These are phyloP conservation scores for Mycena metata DNA, from an alignment of 768 basidiomycete genomes.

Conservation along the genomic window DNA sequence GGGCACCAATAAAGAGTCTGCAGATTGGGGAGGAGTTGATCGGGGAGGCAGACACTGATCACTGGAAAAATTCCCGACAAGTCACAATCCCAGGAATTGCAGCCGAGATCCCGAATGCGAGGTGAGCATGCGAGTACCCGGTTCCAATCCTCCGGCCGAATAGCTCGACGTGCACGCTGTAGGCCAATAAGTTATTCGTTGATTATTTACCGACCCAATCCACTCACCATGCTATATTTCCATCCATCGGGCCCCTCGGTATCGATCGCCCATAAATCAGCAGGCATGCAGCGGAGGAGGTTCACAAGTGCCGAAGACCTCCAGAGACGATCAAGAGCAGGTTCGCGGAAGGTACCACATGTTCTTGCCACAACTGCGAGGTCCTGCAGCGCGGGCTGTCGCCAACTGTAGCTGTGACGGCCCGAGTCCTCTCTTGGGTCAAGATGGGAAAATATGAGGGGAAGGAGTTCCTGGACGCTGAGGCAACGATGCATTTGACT, in stretches of 20 bases:
- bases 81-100: background rate
- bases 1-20: slow-evolving; percentile 15
- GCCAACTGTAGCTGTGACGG: slow-evolving; percentile 13
- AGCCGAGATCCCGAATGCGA: slow-evolving; percentile 6
- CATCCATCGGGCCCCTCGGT: background rate
- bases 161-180: slow-evolving; percentile 13
- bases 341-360: background rate
- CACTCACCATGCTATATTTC: slow-evolving; percentile 25
- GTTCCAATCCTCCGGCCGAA: slow-evolving; percentile 15
- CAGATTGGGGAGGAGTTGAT: slow-evolving; percentile 20
- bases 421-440: slow-evolving; percentile 4
- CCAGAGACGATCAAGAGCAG: slow-evolving; percentile 22
- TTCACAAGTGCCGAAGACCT: slow-evolving; percentile 7
- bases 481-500: slow-evolving; percentile 10
- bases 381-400: slow-evolving; percentile 12
- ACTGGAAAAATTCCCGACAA: slow-evolving; percentile 13
- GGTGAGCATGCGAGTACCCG: slow-evolving; percentile 3
- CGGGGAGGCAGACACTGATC: slow-evolving; percentile 19
- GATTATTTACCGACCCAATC: slow-evolving; percentile 17
- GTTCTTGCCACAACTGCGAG: slow-evolving; percentile 24
- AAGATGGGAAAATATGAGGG: slow-evolving; percentile 25
- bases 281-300: slow-evolving; percentile 22
- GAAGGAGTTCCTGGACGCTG: slow-evolving; percentile 13
- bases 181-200: slow-evolving; percentile 3
- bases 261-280: slow-evolving; percentile 18